Evolutionary conservation across 768 basidiomycete genomes (phyloP).

Genomic region (Leccinum boreale): DNA sequence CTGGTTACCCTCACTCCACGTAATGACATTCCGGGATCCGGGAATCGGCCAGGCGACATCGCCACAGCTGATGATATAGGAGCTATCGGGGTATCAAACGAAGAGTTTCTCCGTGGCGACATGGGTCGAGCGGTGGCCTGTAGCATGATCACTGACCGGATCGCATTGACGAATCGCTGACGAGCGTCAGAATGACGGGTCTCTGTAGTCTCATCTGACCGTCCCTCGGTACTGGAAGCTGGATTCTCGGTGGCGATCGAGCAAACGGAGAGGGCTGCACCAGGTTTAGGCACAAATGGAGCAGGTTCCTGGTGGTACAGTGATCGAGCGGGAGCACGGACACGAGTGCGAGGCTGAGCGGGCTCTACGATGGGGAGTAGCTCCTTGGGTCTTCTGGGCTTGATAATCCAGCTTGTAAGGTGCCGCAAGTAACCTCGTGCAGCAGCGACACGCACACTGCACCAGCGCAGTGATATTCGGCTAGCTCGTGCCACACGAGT

Average conservation of each 20-base stretch:
- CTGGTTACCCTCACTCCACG: slow-evolving; percentile 39
- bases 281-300: slow-evolving; percentile 17
- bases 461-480: slow-evolving; percentile 27
- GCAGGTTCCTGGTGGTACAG: slow-evolving; percentile 24
- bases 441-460: slow-evolving; percentile 16
- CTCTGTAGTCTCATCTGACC: slow-evolving; percentile 25
- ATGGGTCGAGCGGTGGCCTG: slow-evolving; percentile 31
- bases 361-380: slow-evolving; percentile 23
- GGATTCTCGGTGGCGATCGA: slow-evolving; percentile 27
- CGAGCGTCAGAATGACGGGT: slow-evolving; percentile 29
- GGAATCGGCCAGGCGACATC: slow-evolving; percentile 31
- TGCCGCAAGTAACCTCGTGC: slow-evolving; percentile 23
- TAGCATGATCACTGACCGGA: slow-evolving; percentile 47
- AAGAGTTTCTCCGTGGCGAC: slow-evolving; percentile 31
- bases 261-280: slow-evolving; percentile 23
- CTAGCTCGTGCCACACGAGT: slow-evolving; percentile 24
- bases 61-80: slow-evolving; percentile 17
- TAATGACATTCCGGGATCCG: slow-evolving; percentile 34
- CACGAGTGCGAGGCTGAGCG: slow-evolving; percentile 13
- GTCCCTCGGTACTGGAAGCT: slow-evolving; percentile 26
- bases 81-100: slow-evolving; percentile 25
- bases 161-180: slow-evolving; percentile 40
- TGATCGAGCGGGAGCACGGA: slow-evolving; percentile 9
- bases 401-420: slow-evolving; percentile 24
- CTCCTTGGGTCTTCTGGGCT: slow-evolving; percentile 19